Percentiles rank a stretch among this genome's conserved stretches.
Conservation (phyloP, 2,329 filamentous ascomycete species). For the Beauveria varroae region DNA sequence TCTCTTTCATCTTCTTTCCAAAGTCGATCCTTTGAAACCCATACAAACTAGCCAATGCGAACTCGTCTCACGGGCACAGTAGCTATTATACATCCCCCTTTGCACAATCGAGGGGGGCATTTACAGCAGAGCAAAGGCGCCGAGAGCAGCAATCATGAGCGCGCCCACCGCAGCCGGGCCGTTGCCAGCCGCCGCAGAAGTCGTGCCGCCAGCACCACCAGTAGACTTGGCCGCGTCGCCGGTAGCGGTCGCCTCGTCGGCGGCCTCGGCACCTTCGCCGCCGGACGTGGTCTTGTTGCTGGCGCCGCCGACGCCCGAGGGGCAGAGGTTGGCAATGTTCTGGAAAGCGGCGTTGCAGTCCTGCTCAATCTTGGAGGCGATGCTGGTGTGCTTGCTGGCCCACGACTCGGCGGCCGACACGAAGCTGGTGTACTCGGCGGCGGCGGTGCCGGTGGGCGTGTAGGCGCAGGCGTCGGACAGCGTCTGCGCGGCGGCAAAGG, state of each 20-base stretch:
- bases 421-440: slow-evolving; percentile 25
- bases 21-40: not conserved
- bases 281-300: not conserved
- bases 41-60: not conserved
- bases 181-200: not conserved
- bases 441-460: slow-evolving; percentile 24
- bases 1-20: not conserved
- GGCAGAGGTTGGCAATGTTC: slow-evolving; percentile 1
- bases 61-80: not conserved
- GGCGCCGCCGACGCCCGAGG: not conserved
- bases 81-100: not conserved
- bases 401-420: slow-evolving; percentile 23
- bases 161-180: not conserved
- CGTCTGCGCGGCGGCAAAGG: slow-evolving; percentile 7
- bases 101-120: not conserved
- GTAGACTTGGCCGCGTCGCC: not conserved
- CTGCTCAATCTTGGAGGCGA: slow-evolving; percentile 19
- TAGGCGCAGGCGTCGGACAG: slow-evolving; percentile 26
- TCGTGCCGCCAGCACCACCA: not conserved
- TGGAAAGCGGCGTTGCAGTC: slow-evolving; percentile 20
- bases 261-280: too few relatives aligned
- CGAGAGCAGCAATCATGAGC: not conserved
- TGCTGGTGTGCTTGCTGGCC: slow-evolving; percentile 21
- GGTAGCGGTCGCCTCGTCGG: slow-evolving; percentile 26
- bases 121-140: not conserved